phyloP scores from a whole-genome alignment of 177 flowering plant species.

The Vitis hybrid region DNA sequence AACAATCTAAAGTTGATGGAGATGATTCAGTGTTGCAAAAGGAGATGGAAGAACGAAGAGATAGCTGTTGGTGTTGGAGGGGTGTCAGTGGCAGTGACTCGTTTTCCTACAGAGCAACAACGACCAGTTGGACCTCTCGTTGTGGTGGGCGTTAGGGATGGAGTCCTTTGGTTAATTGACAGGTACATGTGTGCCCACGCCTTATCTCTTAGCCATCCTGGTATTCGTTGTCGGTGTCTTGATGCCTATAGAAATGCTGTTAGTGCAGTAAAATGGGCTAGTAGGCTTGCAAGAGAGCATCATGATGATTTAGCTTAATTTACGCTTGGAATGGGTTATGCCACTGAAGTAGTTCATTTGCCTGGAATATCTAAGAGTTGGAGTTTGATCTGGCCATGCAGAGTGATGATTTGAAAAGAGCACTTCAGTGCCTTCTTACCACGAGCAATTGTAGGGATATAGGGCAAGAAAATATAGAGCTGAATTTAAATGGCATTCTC shows the following conservation, averaged over 20 bases:
- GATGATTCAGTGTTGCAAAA: constrained; percentile 58
- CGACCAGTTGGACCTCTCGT: constrained; percentile 96
- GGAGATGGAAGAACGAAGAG: constrained; percentile 82
- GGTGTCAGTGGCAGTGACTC: constrained; percentile 92
- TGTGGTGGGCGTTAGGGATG: constrained; percentile 95
- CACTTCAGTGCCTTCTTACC: constrained; percentile 88
- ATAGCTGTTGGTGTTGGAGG: constrained; percentile 99
- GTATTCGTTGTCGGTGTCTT: constrained; percentile 97
- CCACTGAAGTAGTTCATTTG: constrained; percentile 95
- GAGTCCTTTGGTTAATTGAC: constrained; percentile 97
- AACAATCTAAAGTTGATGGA: constrained; percentile 71
- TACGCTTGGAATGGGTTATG: constrained; percentile 99
- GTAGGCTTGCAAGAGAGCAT: constrained; percentile 98
- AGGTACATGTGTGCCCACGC: constrained; percentile 99
- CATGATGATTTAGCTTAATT: constrained; percentile 99
- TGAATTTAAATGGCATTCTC: constrained; percentile 79
- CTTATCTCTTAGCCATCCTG: constrained; percentile 91
- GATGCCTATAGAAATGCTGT: constrained; percentile 99
- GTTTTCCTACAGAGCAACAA: constrained; percentile 93
- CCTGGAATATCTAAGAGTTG: constrained; percentile 97
- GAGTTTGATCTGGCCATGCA: constrained; percentile 99
- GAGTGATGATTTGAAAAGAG: constrained; percentile 93
- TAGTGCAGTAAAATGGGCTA: constrained; percentile 99
- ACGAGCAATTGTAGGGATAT: constrained; percentile 97
- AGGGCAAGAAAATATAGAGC: constrained; percentile 69